phyloP scores from a whole-genome alignment of 441 rosid genomes.

The Corymbia citriodora region DNA sequence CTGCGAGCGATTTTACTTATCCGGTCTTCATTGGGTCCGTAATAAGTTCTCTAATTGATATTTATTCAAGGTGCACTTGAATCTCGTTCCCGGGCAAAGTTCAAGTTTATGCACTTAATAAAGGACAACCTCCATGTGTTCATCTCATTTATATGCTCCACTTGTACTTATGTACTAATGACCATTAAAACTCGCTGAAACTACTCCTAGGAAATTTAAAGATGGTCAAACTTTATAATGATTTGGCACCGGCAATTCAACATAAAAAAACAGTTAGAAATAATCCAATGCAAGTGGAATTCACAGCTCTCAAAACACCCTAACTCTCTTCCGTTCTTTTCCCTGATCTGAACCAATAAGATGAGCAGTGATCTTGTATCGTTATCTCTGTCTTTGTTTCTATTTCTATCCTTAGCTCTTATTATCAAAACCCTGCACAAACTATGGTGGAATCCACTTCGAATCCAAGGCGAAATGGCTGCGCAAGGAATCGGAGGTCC shows the following conservation, averaged over 20 bases:
- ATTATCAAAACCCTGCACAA: neutral
- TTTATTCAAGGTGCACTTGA: neutral
- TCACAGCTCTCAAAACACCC: neutral
- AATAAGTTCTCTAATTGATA: too few relatives aligned
- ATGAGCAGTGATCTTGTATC: neutral
- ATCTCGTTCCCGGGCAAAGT: neutral
- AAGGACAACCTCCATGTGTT: neutral
- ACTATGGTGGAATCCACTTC: neutral
- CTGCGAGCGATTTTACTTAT: neutral
- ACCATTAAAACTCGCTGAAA: neutral
- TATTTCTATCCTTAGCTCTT: neutral
- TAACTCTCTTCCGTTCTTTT: neutral
- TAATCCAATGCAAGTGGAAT: neutral
- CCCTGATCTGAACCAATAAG: neutral
- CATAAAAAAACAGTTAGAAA: neutral
- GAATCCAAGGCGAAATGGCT: neutral
- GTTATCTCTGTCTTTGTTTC: neutral
- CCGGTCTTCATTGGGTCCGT: neutral
- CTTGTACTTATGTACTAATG: neutral
- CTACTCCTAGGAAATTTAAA: neutral
- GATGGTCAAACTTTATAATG: neutral
- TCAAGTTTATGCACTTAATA: neutral
- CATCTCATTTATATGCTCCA: neutral
- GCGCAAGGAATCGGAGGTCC: slow-evolving; percentile 1
- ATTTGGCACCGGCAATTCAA: neutral